Evolutionary conservation across 768 basidiomycete species (phyloP), one percentile per base, ranked within the genome.

Genomic region (Filobasidium floriforme): DNA sequence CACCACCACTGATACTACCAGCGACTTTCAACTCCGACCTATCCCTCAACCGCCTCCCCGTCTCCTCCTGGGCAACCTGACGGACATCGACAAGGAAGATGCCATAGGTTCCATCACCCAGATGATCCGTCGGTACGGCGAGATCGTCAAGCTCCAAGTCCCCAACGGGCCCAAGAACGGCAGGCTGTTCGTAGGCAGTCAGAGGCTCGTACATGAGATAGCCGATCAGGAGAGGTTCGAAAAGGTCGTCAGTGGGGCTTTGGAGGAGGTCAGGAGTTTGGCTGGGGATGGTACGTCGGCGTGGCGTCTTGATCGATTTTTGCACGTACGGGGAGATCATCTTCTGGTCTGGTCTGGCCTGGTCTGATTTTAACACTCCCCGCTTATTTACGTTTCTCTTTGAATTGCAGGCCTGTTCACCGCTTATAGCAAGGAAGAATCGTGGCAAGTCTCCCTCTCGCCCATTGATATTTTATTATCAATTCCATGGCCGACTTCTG

Each of bases 1-100:
- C n/a, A n/a, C n/a, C n/a, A n/a, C n/a, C n/a, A n/a, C n/a, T n/a
- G n/a, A n/a, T n/a, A n/a, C n/a, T n/a, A n/a, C n/a, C n/a, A n/a
- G n/a, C n/a, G n/a, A n/a, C n/a, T n/a, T n/a, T n/a, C n/a, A 51
- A 3, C 46, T 51, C 29, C 74, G 76, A 14, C 77, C 76, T 3
- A 82, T 82, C 49, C 82, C 82, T 7, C 79, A 80, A 62, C 82
- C 82, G 18, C 81, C 81, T 12, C 71, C 78, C 0, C 71, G 81
- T 46, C 81, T 81, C 12, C 77, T 82, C 70, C 66, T 82, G 29
- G 82, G 82, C 9, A 82, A 83, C 66, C 72, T 69, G 1, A 63
- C 32, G 14, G 67, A 68, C 37, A 66, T 73, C 15, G 72, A 73
- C 43, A 55, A 63, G 26, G 63, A 69, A 19, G 60, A 62, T 40